Percentiles rank a stretch among this genome's conserved stretches.
Conservation (phyloP, 1,139 yeast species). For the Sugiyamaella neomexicana region DNA sequence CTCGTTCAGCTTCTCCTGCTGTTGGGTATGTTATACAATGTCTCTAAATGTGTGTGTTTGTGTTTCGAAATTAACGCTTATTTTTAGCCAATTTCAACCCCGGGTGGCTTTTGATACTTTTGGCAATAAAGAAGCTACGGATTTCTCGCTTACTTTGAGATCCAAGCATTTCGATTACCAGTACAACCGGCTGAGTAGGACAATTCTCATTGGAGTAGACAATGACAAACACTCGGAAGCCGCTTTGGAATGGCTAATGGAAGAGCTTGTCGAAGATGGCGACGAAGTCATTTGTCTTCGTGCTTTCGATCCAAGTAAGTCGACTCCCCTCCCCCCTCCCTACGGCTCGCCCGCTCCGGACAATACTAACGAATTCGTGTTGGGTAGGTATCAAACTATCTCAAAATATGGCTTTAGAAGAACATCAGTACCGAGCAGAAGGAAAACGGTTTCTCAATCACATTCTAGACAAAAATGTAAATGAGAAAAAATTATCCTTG, state of each 20-base stretch:
- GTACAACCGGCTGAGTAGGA: conserved; percentile 58
- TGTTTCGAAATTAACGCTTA: neutral
- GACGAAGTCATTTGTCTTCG: conserved; percentile 64
- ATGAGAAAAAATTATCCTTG: conserved; percentile 42
- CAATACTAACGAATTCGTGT: neutral
- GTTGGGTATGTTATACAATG: conserved; percentile 4
- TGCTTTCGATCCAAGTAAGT: conserved; percentile 49
- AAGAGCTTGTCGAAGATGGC: conserved; percentile 61
- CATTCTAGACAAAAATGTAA: conserved; percentile 49
- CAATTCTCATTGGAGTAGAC: conserved; percentile 63
- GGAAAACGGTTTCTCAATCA: conserved; percentile 44
- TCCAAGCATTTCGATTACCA: conserved; percentile 57
- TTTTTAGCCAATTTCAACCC: conserved; percentile 28
- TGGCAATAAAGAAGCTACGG: conserved; percentile 44
- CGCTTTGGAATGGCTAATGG: conserved; percentile 67
- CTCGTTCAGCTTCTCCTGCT: conserved; percentile 16
- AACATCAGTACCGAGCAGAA: conserved; percentile 40
- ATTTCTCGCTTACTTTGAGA: conserved; percentile 51
- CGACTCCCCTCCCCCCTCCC: no score
- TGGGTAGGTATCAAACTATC: neutral
- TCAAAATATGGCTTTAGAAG: conserved; percentile 4
- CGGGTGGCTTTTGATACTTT: conserved; percentile 59
- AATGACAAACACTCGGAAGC: conserved; percentile 56
- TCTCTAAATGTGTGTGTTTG: neutral
- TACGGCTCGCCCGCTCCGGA: no score